Base-by-base conservation (phyloP, 371 early-diverging fungal genomes). In the Quaeritorhiza haematococci region DNA sequence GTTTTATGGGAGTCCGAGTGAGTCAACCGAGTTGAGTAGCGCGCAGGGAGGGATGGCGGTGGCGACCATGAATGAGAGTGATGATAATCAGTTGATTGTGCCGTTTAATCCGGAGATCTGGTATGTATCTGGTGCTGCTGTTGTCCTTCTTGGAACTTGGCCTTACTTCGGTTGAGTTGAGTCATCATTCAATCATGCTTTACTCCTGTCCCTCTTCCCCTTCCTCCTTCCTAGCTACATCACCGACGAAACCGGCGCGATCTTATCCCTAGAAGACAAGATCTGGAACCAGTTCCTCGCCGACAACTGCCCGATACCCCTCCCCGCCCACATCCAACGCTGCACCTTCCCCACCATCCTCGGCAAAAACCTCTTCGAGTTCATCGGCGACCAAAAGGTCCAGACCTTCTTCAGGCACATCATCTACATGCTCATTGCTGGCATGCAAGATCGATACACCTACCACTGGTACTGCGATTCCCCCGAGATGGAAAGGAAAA, bases 391-490 rank as follows among this genome's bases (percentile, higher is more conserved):
- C 28, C 43, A 26, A 29, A 58, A 58, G 33, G 63, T 63, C 2
- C 59, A 59, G 38, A 21, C 53, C 6, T 63, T 63, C 33, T 58
- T 53, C 4, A 41, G 63, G 1, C 63, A 63, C 28, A 58, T 58
- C 23, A 57, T 63, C 42, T 49, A 30, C 23, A 63, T 63, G 63
- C 41, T 63, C 30, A 42, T 41, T 6, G 19, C 50, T 10, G 47
- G 47, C n/a, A 21, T 17, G 44, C 56, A 55, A 47, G 46, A 47
- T 10, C 48, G 49, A 17, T 55, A 26, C 24, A 19, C 50, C n/a
- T 56, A 56, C 47, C 52, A 59, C 41, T 63, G 63, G 63, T 63
- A 53, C 35, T 63, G 63, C 48, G 63, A 63, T 28, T 59, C 63
- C 4, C 58, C 58, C 1, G 43, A 34, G 17, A 13, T 43, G 23